Conservation (phyloP, 345 rosid genomes). For the Citrus medica region DNA sequence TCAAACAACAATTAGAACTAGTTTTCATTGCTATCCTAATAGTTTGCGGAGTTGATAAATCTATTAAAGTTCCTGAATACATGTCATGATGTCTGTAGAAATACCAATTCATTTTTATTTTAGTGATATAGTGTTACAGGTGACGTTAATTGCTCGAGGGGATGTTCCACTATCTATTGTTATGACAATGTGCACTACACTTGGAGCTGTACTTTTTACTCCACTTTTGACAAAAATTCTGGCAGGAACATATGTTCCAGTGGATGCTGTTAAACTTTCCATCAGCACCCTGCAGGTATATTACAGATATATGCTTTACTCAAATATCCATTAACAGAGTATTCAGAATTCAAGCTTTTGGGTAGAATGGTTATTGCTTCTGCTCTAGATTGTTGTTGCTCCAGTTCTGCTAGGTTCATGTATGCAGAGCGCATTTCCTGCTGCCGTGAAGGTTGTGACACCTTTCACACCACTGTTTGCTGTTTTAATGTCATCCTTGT, state of each 20-base stretch:
- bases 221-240: slow-evolving; percentile 53
- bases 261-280: slow-evolving; percentile 57
- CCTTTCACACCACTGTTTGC: slow-evolving; percentile 63
- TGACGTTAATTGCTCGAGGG: slow-evolving; percentile 65
- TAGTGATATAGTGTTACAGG: slow-evolving; percentile 50
- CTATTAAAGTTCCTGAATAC: background rate
- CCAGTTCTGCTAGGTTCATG: slow-evolving; percentile 63
- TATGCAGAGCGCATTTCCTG: slow-evolving; percentile 50
- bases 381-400: slow-evolving; percentile 51
- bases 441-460: slow-evolving; percentile 36
- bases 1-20: background rate
- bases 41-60: background rate
- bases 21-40: background rate
- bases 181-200: slow-evolving; percentile 62
- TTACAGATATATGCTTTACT: background rate
- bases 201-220: slow-evolving; percentile 59
- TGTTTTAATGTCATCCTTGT: slow-evolving; percentile 51
- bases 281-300: slow-evolving; percentile 67
- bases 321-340: background rate
- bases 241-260: slow-evolving; percentile 64
- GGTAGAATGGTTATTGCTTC: background rate
- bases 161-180: slow-evolving; percentile 64
- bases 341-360: background rate
- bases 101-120: slow-evolving; percentile 20
- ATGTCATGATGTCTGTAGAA: background rate